A percentile compares a stretch with the other conserved stretches of the same genome.
Evolutionary conservation across 1,139 yeast species (phyloP).

Genomic region (Debaryomyces nepalensis): DNA sequence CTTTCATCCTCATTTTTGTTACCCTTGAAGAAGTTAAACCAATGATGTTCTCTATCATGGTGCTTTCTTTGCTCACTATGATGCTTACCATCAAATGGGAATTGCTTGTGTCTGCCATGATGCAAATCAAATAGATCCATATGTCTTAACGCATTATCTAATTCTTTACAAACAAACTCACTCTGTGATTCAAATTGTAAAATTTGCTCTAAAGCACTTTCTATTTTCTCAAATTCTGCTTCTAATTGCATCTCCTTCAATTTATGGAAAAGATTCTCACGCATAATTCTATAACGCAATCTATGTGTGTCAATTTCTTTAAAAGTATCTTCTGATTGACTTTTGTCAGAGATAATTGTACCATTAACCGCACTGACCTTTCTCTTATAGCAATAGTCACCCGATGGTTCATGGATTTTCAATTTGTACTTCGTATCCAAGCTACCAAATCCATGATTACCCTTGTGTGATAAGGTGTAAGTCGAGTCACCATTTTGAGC

Average conservation of each 20-base stretch:
- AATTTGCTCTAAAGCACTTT: background rate
- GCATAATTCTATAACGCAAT: background rate
- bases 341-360: conserved; percentile 32
- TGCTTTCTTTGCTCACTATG: no score
- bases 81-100: no score
- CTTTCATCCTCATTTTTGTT: no score
- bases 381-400: conserved; percentile 37
- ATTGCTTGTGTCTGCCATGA: no score
- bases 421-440: conserved; percentile 43
- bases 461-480: conserved; percentile 48
- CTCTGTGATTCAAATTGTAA: background rate
- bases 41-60: no score
- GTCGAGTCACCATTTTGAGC: conserved; percentile 52
- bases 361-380: conserved; percentile 48
- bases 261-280: background rate
- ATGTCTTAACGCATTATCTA: background rate
- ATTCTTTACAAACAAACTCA: background rate
- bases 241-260: background rate
- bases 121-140: conserved; percentile 1
- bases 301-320: background rate
- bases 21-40: no score
- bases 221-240: background rate
- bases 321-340: conserved; percentile 4
- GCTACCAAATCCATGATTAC: conserved; percentile 57
- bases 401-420: conserved; percentile 32